Percentiles rank a stretch among this genome's conserved stretches.
Evolutionary conservation across 148 eudicot genomes (phyloP).

Genomic region (Rhododendron kiyosumense): DNA sequence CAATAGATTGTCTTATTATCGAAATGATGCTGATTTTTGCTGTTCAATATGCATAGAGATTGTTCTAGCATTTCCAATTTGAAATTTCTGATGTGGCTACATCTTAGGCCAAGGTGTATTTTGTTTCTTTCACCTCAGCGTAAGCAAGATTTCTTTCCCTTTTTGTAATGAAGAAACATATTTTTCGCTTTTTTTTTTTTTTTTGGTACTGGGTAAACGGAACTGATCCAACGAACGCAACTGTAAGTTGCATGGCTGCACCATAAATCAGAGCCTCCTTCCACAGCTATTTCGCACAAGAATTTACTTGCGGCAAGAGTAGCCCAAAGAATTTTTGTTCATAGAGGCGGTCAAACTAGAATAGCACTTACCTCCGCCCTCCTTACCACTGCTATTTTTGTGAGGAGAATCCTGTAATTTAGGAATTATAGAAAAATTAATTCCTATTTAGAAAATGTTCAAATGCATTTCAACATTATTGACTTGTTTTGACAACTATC

Average conservation of each 20-base stretch:
- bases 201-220: background rate
- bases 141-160: background rate
- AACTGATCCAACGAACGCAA: background rate
- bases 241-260: background rate
- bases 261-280: background rate
- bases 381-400: background rate
- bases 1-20: background rate
- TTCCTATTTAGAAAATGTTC: background rate
- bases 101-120: background rate
- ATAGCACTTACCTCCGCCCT: background rate
- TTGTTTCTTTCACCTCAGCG: background rate
- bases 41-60: background rate
- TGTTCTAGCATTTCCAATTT: background rate
- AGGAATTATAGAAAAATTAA: background rate
- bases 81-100: background rate
- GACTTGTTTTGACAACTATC: background rate
- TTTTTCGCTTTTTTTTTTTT: background rate
- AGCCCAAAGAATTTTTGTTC: background rate
- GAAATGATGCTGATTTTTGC: background rate
- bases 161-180: background rate
- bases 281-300: background rate
- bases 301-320: background rate
- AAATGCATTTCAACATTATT: too few species aligned
- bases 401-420: background rate
- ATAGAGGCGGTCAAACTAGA: background rate